Conservation (phyloP, 805 yeast genomes). For the Teunomyces atbi region DNA sequence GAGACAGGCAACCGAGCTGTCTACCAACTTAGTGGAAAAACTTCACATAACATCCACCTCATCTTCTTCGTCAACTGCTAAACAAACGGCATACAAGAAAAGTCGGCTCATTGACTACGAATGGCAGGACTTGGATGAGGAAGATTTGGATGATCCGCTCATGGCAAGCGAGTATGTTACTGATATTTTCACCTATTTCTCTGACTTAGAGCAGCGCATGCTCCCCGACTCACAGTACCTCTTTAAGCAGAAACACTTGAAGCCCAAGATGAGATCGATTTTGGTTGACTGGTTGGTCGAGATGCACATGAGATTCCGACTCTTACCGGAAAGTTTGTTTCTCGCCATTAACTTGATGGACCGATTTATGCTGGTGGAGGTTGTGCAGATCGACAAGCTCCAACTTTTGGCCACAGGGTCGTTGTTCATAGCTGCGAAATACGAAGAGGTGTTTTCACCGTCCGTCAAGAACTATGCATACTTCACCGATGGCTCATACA, state of each 20-base stretch:
- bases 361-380: slow-evolving; percentile 72
- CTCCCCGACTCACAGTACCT: slow-evolving; percentile 72
- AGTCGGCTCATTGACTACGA: slow-evolving; percentile 42
- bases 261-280: slow-evolving; percentile 82
- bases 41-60: slow-evolving; percentile 15
- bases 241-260: slow-evolving; percentile 59
- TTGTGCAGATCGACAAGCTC: slow-evolving; percentile 72
- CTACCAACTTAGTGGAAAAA: slow-evolving; percentile 44
- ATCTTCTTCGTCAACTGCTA: slow-evolving; percentile 7
- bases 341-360: slow-evolving; percentile 86
- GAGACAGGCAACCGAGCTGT: slow-evolving; percentile 56
- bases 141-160: slow-evolving; percentile 65
- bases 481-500: slow-evolving; percentile 82
- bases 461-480: slow-evolving; percentile 82
- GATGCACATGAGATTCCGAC: slow-evolving; percentile 78
- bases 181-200: slow-evolving; percentile 80
- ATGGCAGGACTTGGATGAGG: slow-evolving; percentile 75
- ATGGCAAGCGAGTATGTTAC: slow-evolving; percentile 93
- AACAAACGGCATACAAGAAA: slow-evolving; percentile 28
- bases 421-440: slow-evolving; percentile 86
- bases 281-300: slow-evolving; percentile 93
- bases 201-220: slow-evolving; percentile 67
- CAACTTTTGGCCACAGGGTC: slow-evolving; percentile 86
- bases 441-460: slow-evolving; percentile 89
- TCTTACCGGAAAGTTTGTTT: slow-evolving; percentile 82